Base-by-base conservation (phyloP, 2,329 filamentous ascomycete genomes). In the Fusarium tanahbumbuense region DNA sequence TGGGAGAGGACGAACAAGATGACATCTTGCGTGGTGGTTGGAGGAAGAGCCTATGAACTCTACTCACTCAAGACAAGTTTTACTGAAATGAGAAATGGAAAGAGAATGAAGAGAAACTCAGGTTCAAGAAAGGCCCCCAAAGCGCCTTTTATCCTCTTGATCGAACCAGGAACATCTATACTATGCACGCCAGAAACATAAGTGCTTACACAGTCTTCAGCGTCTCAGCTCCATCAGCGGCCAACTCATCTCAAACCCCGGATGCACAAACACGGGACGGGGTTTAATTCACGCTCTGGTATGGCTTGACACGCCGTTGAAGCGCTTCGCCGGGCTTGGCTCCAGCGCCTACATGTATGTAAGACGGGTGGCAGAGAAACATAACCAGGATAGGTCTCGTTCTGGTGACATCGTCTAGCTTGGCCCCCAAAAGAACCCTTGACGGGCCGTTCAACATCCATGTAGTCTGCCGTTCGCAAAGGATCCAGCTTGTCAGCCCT, bases 381-480 rank as follows among this genome's bases (percentile, higher is more conserved):
- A 41, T 56, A 30, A 46, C 66, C 60, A 42, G 11, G 48, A 52
- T n/a, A 46, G 60, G 66, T 20, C 30, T 40, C 28, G 15, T 53
- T 28, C 20, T 44, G 13, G 53, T 40, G 27, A 20, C 34, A 18
- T 15, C 25, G 61, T 49, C 41, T 44, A 54, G 28, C 37, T 66
- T 61, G 48, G 63, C 63, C 63, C 63, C 63, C 61, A 60, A 66
- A 64, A 48, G 45, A 34, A 40, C 37, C 40, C 42, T 49, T 62
- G 59, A 49, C 45, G 44, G 50, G 45, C 46, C 40, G 42, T 20
- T 16, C 4, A 3, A 41, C 34, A 37, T 47, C 47, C 55, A 49
- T 28, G 44, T 48, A 64, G n/a, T 44, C 32, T 64, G 49, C 23
- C 37, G 34, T 18, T 52, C 23, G 23, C 32, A 20, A 27, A 16